Percentiles rank a stretch among this genome's conserved stretches.
phyloP scores from a whole-genome alignment of 441 rosid species.

The Euphorbia schlechtendalii region DNA sequence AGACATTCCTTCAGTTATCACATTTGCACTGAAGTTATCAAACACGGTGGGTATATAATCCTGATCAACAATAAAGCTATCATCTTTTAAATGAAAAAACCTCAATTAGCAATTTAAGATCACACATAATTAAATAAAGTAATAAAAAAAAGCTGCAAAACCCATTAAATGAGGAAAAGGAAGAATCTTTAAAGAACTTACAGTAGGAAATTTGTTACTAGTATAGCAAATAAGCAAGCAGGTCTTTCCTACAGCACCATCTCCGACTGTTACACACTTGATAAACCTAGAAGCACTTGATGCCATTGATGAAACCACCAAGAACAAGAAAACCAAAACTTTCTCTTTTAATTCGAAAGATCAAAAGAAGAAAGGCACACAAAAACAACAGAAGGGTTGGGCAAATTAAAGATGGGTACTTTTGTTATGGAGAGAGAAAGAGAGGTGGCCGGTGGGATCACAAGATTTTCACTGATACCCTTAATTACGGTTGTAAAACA shows the following conservation, averaged over 20 bases:
- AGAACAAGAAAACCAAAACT: conserved; percentile 8
- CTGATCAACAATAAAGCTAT: conserved; percentile 31
- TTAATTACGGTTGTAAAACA: conserved; percentile 4
- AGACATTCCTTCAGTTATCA: conserved; percentile 80
- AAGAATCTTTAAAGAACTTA: conserved; percentile 24
- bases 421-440: conserved; percentile 18
- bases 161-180: neutral
- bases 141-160: conserved; percentile 20
- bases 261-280: conserved; percentile 97
- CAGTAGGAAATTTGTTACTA: conserved; percentile 97
- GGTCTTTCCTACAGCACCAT: conserved; percentile 98
- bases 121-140: conserved; percentile 14
- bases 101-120: neutral
- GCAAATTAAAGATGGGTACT: conserved; percentile 30
- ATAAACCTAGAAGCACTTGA: conserved; percentile 92
- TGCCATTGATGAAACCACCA: conserved; percentile 42
- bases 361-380: conserved; percentile 5
- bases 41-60: conserved; percentile 97
- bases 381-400: conserved; percentile 14
- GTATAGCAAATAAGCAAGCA: conserved; percentile 99
- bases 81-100: conserved; percentile 5
- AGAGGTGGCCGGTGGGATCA: conserved; percentile 36
- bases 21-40: conserved; percentile 98
- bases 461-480: conserved; percentile 50
- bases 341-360: neutral